Conservation (phyloP, 768 basidiomycete species). For the Tylopilus rubrobrunneus region DNA sequence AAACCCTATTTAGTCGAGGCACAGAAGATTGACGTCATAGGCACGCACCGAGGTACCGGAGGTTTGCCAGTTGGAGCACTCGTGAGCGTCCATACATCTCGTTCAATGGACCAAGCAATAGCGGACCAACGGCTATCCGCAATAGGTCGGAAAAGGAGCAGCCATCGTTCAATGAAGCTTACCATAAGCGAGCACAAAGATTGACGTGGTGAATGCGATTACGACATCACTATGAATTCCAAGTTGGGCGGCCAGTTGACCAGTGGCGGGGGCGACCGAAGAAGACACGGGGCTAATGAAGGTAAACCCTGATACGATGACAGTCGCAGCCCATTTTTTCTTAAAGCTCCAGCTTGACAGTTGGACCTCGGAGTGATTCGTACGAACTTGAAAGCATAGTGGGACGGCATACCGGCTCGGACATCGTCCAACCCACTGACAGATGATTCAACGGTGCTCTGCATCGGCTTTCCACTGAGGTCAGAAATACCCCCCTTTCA, state of each 20-base stretch:
- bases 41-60: slow-evolving; percentile 57
- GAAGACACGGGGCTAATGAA: slow-evolving; percentile 70
- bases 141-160: neutral
- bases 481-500: too few relatives aligned
- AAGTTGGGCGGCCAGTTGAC: slow-evolving; percentile 50
- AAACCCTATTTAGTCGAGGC: neutral
- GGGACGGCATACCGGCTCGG: neutral
- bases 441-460: too few relatives aligned
- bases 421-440: too few relatives aligned
- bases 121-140: slow-evolving; percentile 25
- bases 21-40: neutral
- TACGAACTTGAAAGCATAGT: too few relatives aligned
- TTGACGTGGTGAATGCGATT: slow-evolving; percentile 56
- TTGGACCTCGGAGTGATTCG: too few relatives aligned
- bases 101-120: slow-evolving; percentile 55
- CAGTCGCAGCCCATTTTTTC: slow-evolving; percentile 61
- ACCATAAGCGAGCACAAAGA: slow-evolving; percentile 62
- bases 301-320: slow-evolving; percentile 59
- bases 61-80: slow-evolving; percentile 60
- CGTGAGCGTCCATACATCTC: slow-evolving; percentile 68
- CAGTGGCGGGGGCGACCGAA: slow-evolving; percentile 64
- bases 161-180: neutral
- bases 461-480: too few relatives aligned
- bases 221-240: slow-evolving; percentile 47
- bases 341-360: slow-evolving; percentile 54